Base-by-base conservation (phyloP, 2,329 filamentous ascomycete species). In the Teratosphaeria zuluensis region DNA sequence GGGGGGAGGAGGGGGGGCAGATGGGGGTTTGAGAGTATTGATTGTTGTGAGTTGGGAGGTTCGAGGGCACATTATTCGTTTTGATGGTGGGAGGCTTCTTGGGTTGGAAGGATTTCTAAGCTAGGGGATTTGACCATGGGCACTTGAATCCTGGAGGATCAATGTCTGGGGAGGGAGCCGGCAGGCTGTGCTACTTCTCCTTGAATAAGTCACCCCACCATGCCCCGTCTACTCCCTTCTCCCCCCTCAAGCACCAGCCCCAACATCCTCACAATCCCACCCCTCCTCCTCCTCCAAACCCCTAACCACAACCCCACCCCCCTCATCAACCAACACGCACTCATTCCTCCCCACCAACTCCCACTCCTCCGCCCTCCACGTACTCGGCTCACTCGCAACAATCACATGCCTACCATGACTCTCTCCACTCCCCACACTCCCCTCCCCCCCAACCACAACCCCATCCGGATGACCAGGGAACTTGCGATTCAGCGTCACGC, bases 371-470 rank as follows among this genome's bases (percentile, higher is more conserved):
- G 76, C 72, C 63, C 79, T 76, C 62, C 78, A 82, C 8, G 80
- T 82, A 30, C 76, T 80, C 12, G 80, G 80, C 69, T 83, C 80
- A 62, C 76, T 79, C 12, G 80, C 78, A 38, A 82, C 72, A 62
- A 81, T 81, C 38, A 80, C 74, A 68, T 83, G 80, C 51, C 73
- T 75, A 2, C 79, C 80, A 66, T 76, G 74, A 56, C 74, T 72
- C 3, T 69, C 69, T 19, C 71, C 69, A n/a, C n/a, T n/a, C 1
- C 70, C 72, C 53, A 68, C 70, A 9, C 12, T 14, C 1, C 73
- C 69, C 1, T 69, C 69, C 38, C 60, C 59, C 11, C 71, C 65
- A 52, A 75, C 73, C 9, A 75, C 66, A 3, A 61, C 63, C 3
- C 73, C 74, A 58, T 80, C 75, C 2, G 78, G 74, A 57, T 78